Evolutionary conservation across 164 flowering plant genomes (phyloP).

Genomic region (Litsea cubeba): DNA sequence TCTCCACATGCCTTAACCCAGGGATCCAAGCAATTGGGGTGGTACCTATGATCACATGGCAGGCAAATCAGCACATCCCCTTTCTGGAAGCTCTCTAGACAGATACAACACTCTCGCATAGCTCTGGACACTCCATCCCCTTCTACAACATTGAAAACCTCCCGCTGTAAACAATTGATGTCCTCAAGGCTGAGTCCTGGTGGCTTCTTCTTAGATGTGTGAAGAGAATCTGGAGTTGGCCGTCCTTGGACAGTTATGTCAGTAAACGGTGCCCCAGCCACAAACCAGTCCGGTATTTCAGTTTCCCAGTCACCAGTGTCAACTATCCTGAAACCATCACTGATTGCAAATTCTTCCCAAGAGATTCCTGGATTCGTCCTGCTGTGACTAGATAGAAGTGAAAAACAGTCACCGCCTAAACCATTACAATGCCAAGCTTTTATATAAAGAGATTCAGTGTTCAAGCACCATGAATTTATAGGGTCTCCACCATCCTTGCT

Average conservation of each 20-base stretch:
- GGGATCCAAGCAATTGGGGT: constrained; percentile 57
- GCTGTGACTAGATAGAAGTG: constrained; percentile 28
- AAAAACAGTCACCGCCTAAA: neutral
- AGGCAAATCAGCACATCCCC: constrained; percentile 54
- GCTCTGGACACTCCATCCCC: constrained; percentile 4
- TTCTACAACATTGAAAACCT: constrained; percentile 28
- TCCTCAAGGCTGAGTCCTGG: constrained; percentile 59
- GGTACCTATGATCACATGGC: constrained; percentile 70
- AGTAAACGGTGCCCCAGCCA: constrained; percentile 11
- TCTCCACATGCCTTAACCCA: constrained; percentile 77
- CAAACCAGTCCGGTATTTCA: constrained; percentile 27
- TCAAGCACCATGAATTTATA: no score
- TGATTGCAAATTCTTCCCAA: constrained; percentile 18
- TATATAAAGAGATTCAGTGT: no score
- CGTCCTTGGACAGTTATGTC: constrained; percentile 19
- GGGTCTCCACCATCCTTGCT: no score
- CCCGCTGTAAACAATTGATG: constrained; percentile 31
- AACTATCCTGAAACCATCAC: constrained; percentile 36
- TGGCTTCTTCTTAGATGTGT: constrained; percentile 38
- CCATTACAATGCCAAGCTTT: neutral
- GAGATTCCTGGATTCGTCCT: constrained; percentile 22
- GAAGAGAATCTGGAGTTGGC: constrained; percentile 7
- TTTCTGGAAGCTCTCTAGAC: constrained; percentile 52
- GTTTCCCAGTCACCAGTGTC: constrained; percentile 45
- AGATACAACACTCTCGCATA: constrained; percentile 24